A percentile compares a stretch with the other conserved stretches of the same genome.
phyloP scores from a whole-genome alignment of 2,329 filamentous ascomycete species.

The Venturia pyrina region DNA sequence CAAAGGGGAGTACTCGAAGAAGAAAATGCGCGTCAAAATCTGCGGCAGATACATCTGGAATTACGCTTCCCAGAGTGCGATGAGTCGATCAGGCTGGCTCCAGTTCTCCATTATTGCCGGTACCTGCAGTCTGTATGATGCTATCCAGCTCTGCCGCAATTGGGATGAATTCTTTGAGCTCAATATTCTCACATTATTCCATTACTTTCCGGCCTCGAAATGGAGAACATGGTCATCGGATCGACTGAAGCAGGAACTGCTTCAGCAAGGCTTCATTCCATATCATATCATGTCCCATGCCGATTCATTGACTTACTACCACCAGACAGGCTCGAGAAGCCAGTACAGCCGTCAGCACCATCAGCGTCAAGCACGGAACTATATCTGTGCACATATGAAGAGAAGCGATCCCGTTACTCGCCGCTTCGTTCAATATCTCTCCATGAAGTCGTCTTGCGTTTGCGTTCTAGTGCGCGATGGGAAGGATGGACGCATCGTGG shows the following conservation, averaged over 20 bases:
- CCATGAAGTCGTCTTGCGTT: slow-evolving; percentile 25
- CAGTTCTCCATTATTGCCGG: slow-evolving; percentile 40
- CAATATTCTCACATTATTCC: slow-evolving; percentile 33
- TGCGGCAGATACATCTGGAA: slow-evolving; percentile 42
- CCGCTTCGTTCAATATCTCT: slow-evolving; percentile 33
- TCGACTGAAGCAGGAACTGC: slow-evolving; percentile 14
- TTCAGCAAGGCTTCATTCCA: background rate
- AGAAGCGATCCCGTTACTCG: slow-evolving; percentile 31
- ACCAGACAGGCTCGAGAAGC: background rate
- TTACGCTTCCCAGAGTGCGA: slow-evolving; percentile 38
- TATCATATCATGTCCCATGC: background rate
- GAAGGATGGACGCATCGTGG: background rate
- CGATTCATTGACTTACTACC: background rate
- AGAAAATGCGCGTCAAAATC: slow-evolving; percentile 35
- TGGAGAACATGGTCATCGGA: slow-evolving; percentile 30
- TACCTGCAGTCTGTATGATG: background rate
- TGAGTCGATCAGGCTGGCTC: slow-evolving; percentile 39
- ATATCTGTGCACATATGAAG: slow-evolving; percentile 34
- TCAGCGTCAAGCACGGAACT: slow-evolving; percentile 26
- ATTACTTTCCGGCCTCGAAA: slow-evolving; percentile 38
- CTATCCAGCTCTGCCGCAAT: background rate
- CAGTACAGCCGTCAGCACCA: background rate
- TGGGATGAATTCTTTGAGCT: background rate
- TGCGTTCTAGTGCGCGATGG: background rate
- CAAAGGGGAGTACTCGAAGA: slow-evolving; percentile 22